These are phyloP conservation scores for Ophiostoma populinum DNA, from an alignment of 2,329 filamentous ascomycete species.

Conservation along the genomic window DNA sequence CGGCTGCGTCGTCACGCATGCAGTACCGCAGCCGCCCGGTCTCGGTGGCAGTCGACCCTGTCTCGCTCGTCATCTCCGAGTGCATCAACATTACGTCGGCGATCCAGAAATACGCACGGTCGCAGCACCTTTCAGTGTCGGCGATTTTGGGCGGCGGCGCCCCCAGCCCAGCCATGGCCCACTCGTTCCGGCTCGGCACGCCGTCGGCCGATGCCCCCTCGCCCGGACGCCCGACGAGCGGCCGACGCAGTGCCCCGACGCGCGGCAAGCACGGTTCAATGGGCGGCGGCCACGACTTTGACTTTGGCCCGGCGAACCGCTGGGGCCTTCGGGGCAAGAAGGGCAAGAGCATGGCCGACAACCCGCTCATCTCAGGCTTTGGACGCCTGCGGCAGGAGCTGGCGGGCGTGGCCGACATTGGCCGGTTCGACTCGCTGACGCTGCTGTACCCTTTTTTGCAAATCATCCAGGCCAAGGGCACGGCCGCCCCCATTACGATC, in stretches of 20 bases:
- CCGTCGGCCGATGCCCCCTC: neutral
- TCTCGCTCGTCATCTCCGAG: slow-evolving; percentile 91
- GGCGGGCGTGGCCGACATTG: slow-evolving; percentile 76
- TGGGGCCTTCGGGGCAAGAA: slow-evolving; percentile 93
- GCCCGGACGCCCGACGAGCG: slow-evolving; percentile 1
- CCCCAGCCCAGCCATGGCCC: slow-evolving; percentile 30
- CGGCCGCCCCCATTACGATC: slow-evolving; percentile 89
- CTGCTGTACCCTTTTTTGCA: slow-evolving; percentile 88
- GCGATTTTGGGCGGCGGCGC: slow-evolving; percentile 69
- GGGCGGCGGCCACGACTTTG: slow-evolving; percentile 17
- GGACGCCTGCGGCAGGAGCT: slow-evolving; percentile 77
- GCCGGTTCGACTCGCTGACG: slow-evolving; percentile 72
- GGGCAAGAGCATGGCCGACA: slow-evolving; percentile 93
- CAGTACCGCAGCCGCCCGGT: slow-evolving; percentile 45
- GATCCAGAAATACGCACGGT: slow-evolving; percentile 94
- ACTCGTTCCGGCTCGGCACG: slow-evolving; percentile 14
- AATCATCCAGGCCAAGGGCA: slow-evolving; percentile 90
- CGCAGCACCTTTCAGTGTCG: slow-evolving; percentile 88
- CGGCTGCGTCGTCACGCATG: slow-evolving; percentile 25
- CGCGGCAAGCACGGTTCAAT: slow-evolving; percentile 42
- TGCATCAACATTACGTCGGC: slow-evolving; percentile 96
- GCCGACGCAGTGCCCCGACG: slow-evolving; percentile 2
- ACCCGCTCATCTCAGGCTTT: slow-evolving; percentile 89
- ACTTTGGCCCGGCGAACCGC: slow-evolving; percentile 52
- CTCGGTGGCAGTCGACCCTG: slow-evolving; percentile 73